Evolutionary conservation across 2,329 filamentous ascomycete genomes (phyloP), one percentile per base, ranked within the genome.

Genomic region (Fusarium sp.): DNA sequence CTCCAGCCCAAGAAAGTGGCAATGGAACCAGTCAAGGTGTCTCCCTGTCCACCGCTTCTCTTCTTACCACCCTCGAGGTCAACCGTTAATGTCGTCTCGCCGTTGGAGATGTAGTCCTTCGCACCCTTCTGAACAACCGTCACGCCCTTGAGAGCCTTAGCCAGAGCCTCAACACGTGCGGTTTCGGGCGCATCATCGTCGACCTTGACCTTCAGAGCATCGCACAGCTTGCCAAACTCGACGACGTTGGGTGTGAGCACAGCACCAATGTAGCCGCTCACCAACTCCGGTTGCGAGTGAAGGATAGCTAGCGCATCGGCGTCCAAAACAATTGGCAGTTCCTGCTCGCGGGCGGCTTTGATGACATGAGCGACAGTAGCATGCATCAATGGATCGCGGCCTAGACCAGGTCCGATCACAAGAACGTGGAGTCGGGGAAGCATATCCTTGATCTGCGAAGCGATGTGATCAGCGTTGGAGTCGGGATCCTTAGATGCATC

Each of bases 191-290:
- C 70, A 6, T 76, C 46, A 0, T 74, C 75, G 2, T 74, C 71
- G 1, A 86, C 83, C 61, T 93, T 86, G 53, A 97, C 82, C 4
- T 88, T 88, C 59, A 96, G 83, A 3, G 88, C 85, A 77, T 93
- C 91, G 59, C 93, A 94, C 40, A 99, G 78, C 14, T 94, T 85
- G 3, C 86, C 89, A 75, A 98, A 98, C 78, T 99, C 96, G 6
- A 97, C 93, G 1, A 97, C 91, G 68, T 99, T 99, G 2, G 96
- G 96, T 40, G 96, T 99, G 57, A 99, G 81, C 52, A 99, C 93
- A 51, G 93, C 96, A 62, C 92, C 87, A 45, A 84, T 85, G 81
- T 95, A 98, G 1, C 94, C 94, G 21, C 87, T 85, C 2, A 99
- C 87, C 1, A 98, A 81, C 32, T 89, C 89, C 1, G 94, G 94